These are phyloP conservation scores for Phytophthora cryptogea DNA, from an alignment of 352 stramenopile species.

Conservation along the genomic window DNA sequence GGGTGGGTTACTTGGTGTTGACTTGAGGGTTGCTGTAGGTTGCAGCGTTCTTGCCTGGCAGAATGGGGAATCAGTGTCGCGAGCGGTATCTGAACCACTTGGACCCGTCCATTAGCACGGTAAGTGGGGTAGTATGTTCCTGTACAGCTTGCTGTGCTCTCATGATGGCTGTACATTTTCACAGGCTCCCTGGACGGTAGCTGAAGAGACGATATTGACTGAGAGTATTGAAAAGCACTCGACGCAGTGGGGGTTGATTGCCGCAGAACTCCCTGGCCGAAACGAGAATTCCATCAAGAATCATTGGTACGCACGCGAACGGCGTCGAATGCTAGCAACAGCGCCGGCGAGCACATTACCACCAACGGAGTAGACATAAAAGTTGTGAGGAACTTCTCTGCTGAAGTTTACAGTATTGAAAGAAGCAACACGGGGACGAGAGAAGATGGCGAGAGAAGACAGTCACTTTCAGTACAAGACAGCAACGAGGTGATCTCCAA, in stretches of 20 bases:
- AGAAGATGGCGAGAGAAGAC: no score
- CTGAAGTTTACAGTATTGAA: no score
- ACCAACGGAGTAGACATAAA: background rate
- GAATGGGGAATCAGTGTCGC: slow-evolving; percentile 72
- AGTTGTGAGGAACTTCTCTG: no score
- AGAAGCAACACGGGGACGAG: no score
- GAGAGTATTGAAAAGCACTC: slow-evolving; percentile 29
- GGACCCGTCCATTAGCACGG: slow-evolving; percentile 49
- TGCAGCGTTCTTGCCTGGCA: slow-evolving; percentile 52
- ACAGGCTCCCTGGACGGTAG: slow-evolving; percentile 53
- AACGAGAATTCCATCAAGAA: slow-evolving; percentile 77
- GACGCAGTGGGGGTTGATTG: slow-evolving; percentile 55
- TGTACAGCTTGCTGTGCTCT: slow-evolving; percentile 1
- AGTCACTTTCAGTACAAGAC: no score
- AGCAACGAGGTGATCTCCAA: no score
- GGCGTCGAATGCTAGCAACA: slow-evolving; percentile 19
- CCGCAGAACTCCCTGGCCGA: slow-evolving; percentile 48
- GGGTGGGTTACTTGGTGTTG: background rate
- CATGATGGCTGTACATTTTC: background rate
- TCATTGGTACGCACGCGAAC: slow-evolving; percentile 48
- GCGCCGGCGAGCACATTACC: background rate
- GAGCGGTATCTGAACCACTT: slow-evolving; percentile 75
- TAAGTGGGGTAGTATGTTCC: slow-evolving; percentile 12
- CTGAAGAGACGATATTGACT: slow-evolving; percentile 47
- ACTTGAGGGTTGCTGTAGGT: slow-evolving; percentile 40